phyloP scores from a whole-genome alignment of 768 basidiomycete genomes.

The Hygrophoropsis aurantiaca region DNA sequence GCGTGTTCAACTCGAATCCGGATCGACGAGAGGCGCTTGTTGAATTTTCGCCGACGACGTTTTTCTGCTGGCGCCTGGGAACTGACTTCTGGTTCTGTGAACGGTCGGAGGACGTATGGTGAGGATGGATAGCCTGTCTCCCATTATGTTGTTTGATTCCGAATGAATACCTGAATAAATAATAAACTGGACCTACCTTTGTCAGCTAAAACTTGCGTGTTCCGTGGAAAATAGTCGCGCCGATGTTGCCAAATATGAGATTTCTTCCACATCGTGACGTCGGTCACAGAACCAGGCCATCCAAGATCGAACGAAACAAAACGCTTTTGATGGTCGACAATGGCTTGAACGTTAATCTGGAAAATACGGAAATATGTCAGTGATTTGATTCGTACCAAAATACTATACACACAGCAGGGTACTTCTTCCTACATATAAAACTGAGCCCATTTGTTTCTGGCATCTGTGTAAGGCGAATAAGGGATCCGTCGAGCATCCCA shows the following conservation, averaged over 20 bases:
- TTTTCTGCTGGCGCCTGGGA: background rate
- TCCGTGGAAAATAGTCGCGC: conserved; percentile 6
- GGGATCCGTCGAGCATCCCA: conserved; percentile 20
- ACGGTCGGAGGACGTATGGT: conserved; percentile 22
- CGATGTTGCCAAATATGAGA: conserved; percentile 16
- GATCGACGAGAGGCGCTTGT: conserved; percentile 14
- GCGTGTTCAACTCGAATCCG: conserved; percentile 27
- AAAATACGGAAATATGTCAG: too few relatives aligned
- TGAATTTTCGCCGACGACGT: conserved; percentile 16
- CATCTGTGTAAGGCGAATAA: conserved; percentile 13
- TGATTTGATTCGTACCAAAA: too few relatives aligned
- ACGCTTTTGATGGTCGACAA: conserved; percentile 12
- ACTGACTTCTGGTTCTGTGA: conserved; percentile 19
- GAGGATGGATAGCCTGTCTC: conserved; percentile 21
- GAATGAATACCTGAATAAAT: too few relatives aligned
- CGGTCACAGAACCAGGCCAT: conserved; percentile 21
- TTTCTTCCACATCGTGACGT: conserved; percentile 15
- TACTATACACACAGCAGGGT: conserved; percentile 14
- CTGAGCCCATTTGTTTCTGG: conserved; percentile 11
- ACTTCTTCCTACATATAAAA: conserved; percentile 19
- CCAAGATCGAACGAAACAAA: conserved; percentile 19
- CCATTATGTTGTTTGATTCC: too few relatives aligned
- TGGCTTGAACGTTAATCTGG: conserved; percentile 20
- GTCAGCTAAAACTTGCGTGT: conserved; percentile 16
- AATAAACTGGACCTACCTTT: conserved; percentile 14